A percentile compares a stretch with the other conserved stretches of the same genome.
Conservation (phyloP, 495 filamentous ascomycete genomes). For the Penicillium nucicola region DNA sequence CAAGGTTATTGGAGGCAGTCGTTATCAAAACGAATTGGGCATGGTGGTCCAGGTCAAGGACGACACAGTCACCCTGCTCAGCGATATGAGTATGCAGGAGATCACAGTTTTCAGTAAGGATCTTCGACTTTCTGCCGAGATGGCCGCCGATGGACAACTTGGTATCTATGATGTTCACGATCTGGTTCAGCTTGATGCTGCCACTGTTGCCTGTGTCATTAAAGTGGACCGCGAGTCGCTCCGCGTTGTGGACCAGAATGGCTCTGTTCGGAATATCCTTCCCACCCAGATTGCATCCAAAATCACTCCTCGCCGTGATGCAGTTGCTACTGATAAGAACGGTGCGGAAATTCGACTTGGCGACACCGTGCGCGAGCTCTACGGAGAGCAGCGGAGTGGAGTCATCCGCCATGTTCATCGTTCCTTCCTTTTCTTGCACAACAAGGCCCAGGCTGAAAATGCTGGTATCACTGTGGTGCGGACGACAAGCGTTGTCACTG, state of each 20-base stretch:
- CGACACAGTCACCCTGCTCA: slow-evolving; percentile 87
- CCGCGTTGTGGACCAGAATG: slow-evolving; percentile 86
- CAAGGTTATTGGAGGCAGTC: slow-evolving; percentile 95
- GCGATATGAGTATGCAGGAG: slow-evolving; percentile 85
- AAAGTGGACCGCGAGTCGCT: slow-evolving; percentile 94
- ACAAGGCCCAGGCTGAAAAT: slow-evolving; percentile 80
- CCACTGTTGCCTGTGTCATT: slow-evolving; percentile 88
- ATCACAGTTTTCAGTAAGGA: slow-evolving; percentile 99
- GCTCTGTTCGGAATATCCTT: slow-evolving; percentile 73
- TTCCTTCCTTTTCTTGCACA: slow-evolving; percentile 83
- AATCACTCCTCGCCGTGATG: slow-evolving; percentile 70
- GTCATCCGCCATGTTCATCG: slow-evolving; percentile 90
- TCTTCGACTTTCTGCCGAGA: slow-evolving; percentile 85
- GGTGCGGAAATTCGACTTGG: slow-evolving; percentile 90
- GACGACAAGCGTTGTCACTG: slow-evolving; percentile 76
- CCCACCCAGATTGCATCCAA: slow-evolving; percentile 90
- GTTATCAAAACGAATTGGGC: slow-evolving; percentile 88
- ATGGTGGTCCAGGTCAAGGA: slow-evolving; percentile 93
- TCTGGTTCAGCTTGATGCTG: slow-evolving; percentile 87
- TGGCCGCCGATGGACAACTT: slow-evolving; percentile 72
- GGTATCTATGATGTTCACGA: slow-evolving; percentile 90
- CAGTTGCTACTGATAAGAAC: slow-evolving; percentile 88
- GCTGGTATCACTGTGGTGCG: slow-evolving; percentile 87
- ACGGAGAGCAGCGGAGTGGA: slow-evolving; percentile 80
- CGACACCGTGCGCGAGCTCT: slow-evolving; percentile 86